These are phyloP conservation scores for Sordaria brevicollis DNA, from an alignment of 495 filamentous ascomycete genomes.

Conservation along the genomic window DNA sequence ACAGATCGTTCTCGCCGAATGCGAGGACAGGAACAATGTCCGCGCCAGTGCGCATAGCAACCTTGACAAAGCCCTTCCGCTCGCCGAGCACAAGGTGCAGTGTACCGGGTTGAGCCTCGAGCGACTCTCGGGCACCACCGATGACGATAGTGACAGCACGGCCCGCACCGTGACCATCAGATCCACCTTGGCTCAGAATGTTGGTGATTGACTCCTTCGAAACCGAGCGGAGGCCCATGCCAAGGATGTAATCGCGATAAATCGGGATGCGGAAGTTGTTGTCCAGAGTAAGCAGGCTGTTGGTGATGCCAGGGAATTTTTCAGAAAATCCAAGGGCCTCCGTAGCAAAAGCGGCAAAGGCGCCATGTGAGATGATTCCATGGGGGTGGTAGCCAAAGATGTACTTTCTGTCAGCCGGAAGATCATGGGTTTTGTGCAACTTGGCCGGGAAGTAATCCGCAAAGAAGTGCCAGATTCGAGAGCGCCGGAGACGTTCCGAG, in stretches of 20 bases:
- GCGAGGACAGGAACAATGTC: conserved; percentile 84
- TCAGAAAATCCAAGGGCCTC: conserved; percentile 81
- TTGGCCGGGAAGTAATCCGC: conserved; percentile 84
- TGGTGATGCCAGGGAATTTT: conserved; percentile 93
- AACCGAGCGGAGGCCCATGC: conserved; percentile 78
- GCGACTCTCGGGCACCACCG: conserved; percentile 82
- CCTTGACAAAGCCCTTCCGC: conserved; percentile 86
- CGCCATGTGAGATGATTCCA: conserved; percentile 92
- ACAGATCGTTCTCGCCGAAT: conserved; percentile 94
- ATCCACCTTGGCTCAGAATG: conserved; percentile 64
- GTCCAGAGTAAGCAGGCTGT: conserved; percentile 83
- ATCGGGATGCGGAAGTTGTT: conserved; percentile 90
- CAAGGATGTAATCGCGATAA: conserved; percentile 84
- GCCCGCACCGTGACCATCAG: conserved; percentile 79
- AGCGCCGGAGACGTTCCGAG: conserved; percentile 59
- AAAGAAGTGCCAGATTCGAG: conserved; percentile 79
- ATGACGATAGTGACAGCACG: conserved; percentile 93
- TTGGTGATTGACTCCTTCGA: conserved; percentile 87
- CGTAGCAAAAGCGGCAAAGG: conserved; percentile 85
- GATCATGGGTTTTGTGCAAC: conserved; percentile 71
- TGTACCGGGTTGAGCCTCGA: conserved; percentile 69
- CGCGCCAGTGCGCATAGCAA: conserved; percentile 80
- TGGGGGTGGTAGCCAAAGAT: conserved; percentile 98
- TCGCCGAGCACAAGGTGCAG: conserved; percentile 67
- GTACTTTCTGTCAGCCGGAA: conserved; percentile 81